These are phyloP conservation scores for Nemania sp. DNA, from an alignment of 2,329 filamentous ascomycete species.

Conservation along the genomic window DNA sequence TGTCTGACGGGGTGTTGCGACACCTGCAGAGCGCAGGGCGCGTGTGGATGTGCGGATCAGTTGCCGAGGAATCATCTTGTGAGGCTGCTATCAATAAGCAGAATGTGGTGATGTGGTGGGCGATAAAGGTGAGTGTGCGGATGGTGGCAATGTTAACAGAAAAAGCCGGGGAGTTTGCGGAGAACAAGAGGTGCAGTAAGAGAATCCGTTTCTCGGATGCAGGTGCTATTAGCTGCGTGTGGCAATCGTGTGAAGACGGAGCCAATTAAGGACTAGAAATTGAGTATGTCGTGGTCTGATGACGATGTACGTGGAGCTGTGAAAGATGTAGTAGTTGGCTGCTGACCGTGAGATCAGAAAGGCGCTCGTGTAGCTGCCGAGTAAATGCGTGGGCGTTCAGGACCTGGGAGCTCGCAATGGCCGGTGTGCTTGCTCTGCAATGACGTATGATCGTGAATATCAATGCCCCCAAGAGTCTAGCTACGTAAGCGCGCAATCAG, in stretches of 20 bases:
- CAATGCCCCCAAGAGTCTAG: constrained; percentile 23
- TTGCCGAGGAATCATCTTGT: constrained; percentile 30
- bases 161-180: background rate
- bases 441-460: constrained; percentile 24
- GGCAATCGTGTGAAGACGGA: background rate
- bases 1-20: constrained; percentile 27
- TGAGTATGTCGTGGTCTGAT: too few relatives aligned
- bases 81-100: background rate
- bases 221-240: background rate
- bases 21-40: constrained; percentile 27
- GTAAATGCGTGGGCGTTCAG: background rate
- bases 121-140: background rate
- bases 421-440: constrained; percentile 7
- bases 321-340: too few relatives aligned
- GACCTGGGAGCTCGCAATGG: background rate
- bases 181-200: background rate
- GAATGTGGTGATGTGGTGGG: background rate
- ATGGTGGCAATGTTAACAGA: too few relatives aligned
- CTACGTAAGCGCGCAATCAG: too few relatives aligned
- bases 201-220: background rate
- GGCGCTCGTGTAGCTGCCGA: background rate
- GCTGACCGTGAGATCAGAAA: too few relatives aligned
- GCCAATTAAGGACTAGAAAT: too few relatives aligned
- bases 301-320: too few relatives aligned
- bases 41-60: constrained; percentile 29